phyloP scores from a whole-genome alignment of 805 yeast species.

The Kluyveromyces dobzhanskii region DNA sequence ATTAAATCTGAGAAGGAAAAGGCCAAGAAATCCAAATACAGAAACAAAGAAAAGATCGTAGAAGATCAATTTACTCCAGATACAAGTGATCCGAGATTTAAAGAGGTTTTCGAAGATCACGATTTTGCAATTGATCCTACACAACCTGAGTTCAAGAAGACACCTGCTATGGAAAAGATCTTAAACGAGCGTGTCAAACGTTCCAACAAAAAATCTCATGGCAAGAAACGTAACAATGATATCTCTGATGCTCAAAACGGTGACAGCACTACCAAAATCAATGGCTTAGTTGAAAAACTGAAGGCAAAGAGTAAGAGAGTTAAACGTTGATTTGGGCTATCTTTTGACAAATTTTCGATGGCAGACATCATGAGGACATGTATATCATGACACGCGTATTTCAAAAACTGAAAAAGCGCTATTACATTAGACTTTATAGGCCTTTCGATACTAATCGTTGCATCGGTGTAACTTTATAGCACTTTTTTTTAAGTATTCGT shows the following conservation, averaged over 20 bases:
- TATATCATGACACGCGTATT: too few species aligned
- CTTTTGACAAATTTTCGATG: too few species aligned
- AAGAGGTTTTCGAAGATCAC: conserved; percentile 73
- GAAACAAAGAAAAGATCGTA: conserved; percentile 40
- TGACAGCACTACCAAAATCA: conserved; percentile 5
- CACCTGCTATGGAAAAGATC: conserved; percentile 77
- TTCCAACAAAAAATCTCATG: conserved; percentile 20
- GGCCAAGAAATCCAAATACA: conserved; percentile 39
- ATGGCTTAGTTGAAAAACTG: conserved; percentile 41
- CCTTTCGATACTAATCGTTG: too few species aligned
- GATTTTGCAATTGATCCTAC: conserved; percentile 94
- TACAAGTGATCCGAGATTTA: conserved; percentile 77
- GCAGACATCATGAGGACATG: too few species aligned
- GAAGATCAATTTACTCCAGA: conserved; percentile 59
- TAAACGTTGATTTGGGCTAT: background rate
- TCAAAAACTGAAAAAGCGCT: too few species aligned
- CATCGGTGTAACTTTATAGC: too few species aligned
- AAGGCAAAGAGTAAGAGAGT: conserved; percentile 34
- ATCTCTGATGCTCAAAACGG: conserved; percentile 4
- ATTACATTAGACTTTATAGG: too few species aligned
- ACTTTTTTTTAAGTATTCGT: too few species aligned
- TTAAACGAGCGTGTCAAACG: conserved; percentile 66
- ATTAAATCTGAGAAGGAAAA: conserved; percentile 64
- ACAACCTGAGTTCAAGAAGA: conserved; percentile 80
- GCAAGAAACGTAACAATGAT: conserved; percentile 11